Percentiles rank a stretch among this genome's conserved stretches.
These are phyloP conservation scores for Athelia sp. DNA, from an alignment of 1,284 basidiomycete species.

Conservation along the genomic window DNA sequence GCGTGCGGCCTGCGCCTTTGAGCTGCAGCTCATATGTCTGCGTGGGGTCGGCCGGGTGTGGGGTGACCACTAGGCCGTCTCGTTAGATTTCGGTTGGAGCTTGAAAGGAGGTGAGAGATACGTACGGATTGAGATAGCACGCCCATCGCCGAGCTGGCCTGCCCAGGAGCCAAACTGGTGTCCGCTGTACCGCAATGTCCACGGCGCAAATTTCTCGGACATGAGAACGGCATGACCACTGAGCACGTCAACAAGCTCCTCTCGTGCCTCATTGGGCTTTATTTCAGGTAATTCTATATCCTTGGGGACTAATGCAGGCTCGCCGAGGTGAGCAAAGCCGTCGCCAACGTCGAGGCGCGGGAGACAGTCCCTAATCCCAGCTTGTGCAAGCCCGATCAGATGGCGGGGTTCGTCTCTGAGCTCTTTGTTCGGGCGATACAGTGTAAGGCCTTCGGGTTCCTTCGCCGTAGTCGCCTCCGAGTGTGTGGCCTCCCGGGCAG, in stretches of 20 bases:
- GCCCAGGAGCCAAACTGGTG: constrained; percentile 95
- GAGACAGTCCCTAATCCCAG: constrained; percentile 69
- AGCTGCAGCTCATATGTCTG: constrained; percentile 82
- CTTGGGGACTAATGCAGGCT: constrained; percentile 40
- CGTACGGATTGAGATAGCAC: constrained; percentile 83
- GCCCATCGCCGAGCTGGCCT: constrained; percentile 95
- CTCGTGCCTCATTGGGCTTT: constrained; percentile 35
- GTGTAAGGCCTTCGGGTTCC: constrained; percentile 28
- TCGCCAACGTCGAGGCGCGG: constrained; percentile 89
- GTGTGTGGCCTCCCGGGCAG: constrained; percentile 55
- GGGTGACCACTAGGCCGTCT: constrained; percentile 60
- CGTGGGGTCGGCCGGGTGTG: constrained; percentile 54
- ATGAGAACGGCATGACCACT: constrained; percentile 76
- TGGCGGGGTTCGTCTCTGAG: constrained; percentile 51
- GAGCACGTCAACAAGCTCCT: constrained; percentile 77
- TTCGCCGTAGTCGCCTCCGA: constrained; percentile 15
- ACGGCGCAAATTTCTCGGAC: constrained; percentile 72
- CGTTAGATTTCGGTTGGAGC: background rate
- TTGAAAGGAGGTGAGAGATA: constrained; percentile 14
- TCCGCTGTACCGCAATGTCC: constrained; percentile 84
- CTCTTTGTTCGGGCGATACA: constrained; percentile 41
- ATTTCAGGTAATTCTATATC: constrained; percentile 25
- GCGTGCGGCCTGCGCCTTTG: constrained; percentile 92
- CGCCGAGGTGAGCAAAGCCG: constrained; percentile 58
- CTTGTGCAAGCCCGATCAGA: constrained; percentile 68